Evolutionary conservation across 2,329 filamentous ascomycete species (phyloP).

Genomic region (Xylariaceae sp.): DNA sequence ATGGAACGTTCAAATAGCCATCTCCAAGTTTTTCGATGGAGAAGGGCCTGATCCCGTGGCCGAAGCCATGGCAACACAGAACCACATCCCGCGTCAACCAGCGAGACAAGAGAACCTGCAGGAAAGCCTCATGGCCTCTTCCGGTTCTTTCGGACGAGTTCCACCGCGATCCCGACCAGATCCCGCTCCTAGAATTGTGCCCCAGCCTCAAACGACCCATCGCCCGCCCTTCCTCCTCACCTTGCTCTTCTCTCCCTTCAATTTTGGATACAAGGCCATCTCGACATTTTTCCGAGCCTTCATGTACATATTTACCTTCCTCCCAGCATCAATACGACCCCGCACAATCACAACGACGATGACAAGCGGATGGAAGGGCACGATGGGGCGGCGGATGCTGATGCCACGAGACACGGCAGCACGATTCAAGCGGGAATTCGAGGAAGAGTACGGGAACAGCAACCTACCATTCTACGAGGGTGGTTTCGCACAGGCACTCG

Average conservation of each 20-base stretch:
- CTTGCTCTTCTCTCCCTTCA: constrained; percentile 80
- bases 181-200: constrained; percentile 83
- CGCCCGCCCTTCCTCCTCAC: constrained; percentile 76
- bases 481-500: constrained; percentile 89
- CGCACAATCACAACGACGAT: constrained; percentile 57
- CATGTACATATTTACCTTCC: constrained; percentile 76
- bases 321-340: constrained; percentile 67
- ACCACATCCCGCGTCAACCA: constrained; percentile 63
- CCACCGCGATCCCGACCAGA: constrained; percentile 50
- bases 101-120: constrained; percentile 75
- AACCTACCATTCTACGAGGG: constrained; percentile 80
- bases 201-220: constrained; percentile 69
- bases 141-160: constrained; percentile 38
- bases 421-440: constrained; percentile 88
- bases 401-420: constrained; percentile 86
- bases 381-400: constrained; percentile 72
- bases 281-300: constrained; percentile 72
- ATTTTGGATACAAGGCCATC: constrained; percentile 72
- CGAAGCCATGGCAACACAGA: constrained; percentile 69
- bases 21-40: constrained; percentile 97
- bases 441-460: constrained; percentile 83
- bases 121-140: constrained; percentile 53
- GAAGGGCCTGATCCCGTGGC: constrained; percentile 82
- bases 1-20: constrained; percentile 98
- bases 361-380: constrained; percentile 57